phyloP scores from a whole-genome alignment of 2,329 filamentous ascomycete species.

The Dothideomycetes sp. region DNA sequence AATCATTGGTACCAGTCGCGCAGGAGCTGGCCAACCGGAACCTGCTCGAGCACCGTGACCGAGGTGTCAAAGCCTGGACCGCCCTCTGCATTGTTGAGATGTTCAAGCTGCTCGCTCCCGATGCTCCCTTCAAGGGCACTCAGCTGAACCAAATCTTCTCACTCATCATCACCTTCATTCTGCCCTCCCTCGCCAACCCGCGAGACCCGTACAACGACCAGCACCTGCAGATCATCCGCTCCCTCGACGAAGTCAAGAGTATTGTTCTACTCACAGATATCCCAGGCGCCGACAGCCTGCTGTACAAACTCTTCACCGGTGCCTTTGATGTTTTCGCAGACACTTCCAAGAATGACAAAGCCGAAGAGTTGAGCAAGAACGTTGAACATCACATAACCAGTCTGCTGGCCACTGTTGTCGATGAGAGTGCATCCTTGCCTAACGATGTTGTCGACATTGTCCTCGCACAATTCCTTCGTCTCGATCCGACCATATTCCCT shows the following conservation, averaged over 20 bases:
- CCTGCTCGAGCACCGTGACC: slow-evolving; percentile 83
- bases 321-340: slow-evolving; percentile 89
- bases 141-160: slow-evolving; percentile 96
- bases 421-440: slow-evolving; percentile 71
- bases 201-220: slow-evolving; percentile 86
- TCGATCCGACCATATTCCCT: slow-evolving; percentile 54
- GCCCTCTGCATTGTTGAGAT: slow-evolving; percentile 89
- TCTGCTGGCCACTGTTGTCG: slow-evolving; percentile 74
- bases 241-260: slow-evolving; percentile 86
- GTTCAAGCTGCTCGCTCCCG: slow-evolving; percentile 81
- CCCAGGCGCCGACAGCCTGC: slow-evolving; percentile 67
- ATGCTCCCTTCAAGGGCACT: slow-evolving; percentile 83
- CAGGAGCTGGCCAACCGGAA: slow-evolving; percentile 76
- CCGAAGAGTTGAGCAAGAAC: slow-evolving; percentile 81
- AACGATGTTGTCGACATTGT: slow-evolving; percentile 82
- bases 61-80: slow-evolving; percentile 80
- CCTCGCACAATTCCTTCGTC: slow-evolving; percentile 88
- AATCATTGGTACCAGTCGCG: slow-evolving; percentile 75
- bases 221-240: slow-evolving; percentile 83
- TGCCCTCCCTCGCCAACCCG: slow-evolving; percentile 78
- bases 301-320: slow-evolving; percentile 71
- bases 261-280: slow-evolving; percentile 86
- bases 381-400: slow-evolving; percentile 88
- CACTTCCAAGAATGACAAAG: slow-evolving; percentile 61
- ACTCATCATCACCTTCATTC: slow-evolving; percentile 71